A percentile compares a stretch with the other conserved stretches of the same genome.
Evolutionary conservation across 192 early-diverging fungal genomes (phyloP).

Genomic region (Coemansia sp.): DNA sequence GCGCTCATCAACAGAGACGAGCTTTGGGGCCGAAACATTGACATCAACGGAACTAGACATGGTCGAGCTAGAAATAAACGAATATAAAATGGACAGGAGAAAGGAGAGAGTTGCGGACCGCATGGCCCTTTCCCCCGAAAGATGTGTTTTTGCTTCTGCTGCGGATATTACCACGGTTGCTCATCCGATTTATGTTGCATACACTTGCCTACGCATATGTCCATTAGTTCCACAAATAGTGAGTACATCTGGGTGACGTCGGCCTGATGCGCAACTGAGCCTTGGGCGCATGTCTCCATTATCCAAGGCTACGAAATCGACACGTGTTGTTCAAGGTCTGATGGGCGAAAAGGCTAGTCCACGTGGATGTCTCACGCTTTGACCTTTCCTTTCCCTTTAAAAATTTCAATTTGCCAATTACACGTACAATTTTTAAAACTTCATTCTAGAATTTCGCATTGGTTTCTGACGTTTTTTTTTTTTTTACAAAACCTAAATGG

Average conservation of each 20-base stretch:
- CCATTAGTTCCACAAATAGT: not conserved
- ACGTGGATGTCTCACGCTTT: not conserved
- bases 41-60: not conserved
- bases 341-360: no score
- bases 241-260: not conserved
- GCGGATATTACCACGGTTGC: not conserved
- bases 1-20: slow-evolving; percentile 6
- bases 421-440: not conserved
- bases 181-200: not conserved
- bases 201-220: not conserved
- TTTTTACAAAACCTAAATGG: slow-evolving; percentile 17
- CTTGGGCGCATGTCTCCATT: not conserved
- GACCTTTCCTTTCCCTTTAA: not conserved
- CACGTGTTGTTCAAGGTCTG: not conserved
- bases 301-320: not conserved
- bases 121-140: not conserved
- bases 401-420: not conserved
- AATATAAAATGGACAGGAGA: not conserved
- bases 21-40: not conserved
- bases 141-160: not conserved
- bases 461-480: not conserved
- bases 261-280: not conserved
- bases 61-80: not conserved
- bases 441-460: not conserved
- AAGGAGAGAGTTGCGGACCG: not conserved